Evolutionary conservation across 306 rosid species (phyloP).

Genomic region (Malus asiatica): DNA sequence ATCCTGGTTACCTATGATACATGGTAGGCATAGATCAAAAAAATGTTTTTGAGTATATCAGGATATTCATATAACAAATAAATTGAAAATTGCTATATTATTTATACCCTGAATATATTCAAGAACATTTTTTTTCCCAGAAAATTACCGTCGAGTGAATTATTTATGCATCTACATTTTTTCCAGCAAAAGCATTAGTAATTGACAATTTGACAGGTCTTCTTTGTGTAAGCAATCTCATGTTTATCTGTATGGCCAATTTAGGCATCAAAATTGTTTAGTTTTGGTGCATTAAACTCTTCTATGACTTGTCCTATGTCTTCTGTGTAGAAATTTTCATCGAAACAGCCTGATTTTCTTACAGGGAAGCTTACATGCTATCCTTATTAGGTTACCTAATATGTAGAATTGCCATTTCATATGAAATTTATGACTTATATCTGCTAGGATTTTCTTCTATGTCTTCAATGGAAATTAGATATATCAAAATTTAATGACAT

Average conservation of each 20-base stretch:
- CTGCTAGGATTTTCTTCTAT: not conserved
- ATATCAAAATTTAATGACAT: not conserved
- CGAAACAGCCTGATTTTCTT: not conserved
- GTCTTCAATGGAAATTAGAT: not conserved
- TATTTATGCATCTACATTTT: not conserved
- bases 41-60: not conserved
- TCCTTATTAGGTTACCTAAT: not conserved
- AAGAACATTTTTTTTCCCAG: not conserved
- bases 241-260: not conserved
- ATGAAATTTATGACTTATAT: not conserved
- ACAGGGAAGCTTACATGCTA: not conserved
- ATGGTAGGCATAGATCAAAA: not conserved
- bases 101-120: not conserved
- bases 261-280: not conserved
- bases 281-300: not conserved
- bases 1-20: not conserved
- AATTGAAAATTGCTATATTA: not conserved
- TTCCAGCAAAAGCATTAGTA: not conserved
- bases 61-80: not conserved
- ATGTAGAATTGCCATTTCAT: not conserved
- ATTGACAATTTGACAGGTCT: not conserved
- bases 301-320: not conserved
- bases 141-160: not conserved
- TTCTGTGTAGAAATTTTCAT: not conserved
- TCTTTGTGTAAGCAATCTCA: not conserved